These are phyloP conservation scores for Termitomyces sp. DNA, from an alignment of 768 basidiomycete genomes.

Conservation along the genomic window DNA sequence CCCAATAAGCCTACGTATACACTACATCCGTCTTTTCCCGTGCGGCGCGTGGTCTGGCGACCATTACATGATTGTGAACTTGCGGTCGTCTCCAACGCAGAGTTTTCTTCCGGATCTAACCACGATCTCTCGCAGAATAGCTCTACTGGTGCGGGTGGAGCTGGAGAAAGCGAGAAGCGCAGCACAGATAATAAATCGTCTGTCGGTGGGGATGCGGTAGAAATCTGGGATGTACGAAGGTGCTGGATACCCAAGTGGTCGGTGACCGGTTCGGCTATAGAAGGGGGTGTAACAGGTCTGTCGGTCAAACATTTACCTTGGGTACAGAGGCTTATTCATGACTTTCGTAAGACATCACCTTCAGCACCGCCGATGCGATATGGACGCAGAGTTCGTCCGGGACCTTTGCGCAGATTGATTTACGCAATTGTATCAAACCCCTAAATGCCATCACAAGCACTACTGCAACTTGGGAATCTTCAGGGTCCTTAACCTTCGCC, in stretches of 20 bases:
- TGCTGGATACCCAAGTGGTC: conserved; percentile 83
- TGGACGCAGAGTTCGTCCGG: conserved; percentile 75
- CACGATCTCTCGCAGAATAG: conserved; percentile 16
- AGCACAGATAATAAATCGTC: conserved; percentile 8
- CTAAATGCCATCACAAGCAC: conserved; percentile 63
- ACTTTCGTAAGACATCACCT: conserved; percentile 50
- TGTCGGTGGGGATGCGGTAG: conserved; percentile 51
- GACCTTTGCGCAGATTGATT: conserved; percentile 73
- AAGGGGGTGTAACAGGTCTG: conserved; percentile 77
- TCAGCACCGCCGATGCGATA: conserved; percentile 64
- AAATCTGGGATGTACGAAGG: conserved; percentile 84
- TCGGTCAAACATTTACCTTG: conserved; percentile 19
- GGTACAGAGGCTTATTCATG: background rate
- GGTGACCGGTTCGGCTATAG: conserved; percentile 54
- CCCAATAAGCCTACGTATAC: conserved; percentile 62
- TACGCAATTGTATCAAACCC: conserved; percentile 58
- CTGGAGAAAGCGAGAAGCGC: conserved; percentile 5
- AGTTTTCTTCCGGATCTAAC: conserved; percentile 27
- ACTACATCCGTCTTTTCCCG: conserved; percentile 69
- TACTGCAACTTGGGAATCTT: conserved; percentile 60
- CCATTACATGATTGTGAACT: conserved; percentile 73
- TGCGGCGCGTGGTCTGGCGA: conserved; percentile 72
- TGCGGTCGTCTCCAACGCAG: conserved; percentile 65
- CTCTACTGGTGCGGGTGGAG: background rate
- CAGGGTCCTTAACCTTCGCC: conserved; percentile 64